These are phyloP conservation scores for Candida coquimbonensis DNA, from an alignment of 805 yeast genomes.

Conservation along the genomic window DNA sequence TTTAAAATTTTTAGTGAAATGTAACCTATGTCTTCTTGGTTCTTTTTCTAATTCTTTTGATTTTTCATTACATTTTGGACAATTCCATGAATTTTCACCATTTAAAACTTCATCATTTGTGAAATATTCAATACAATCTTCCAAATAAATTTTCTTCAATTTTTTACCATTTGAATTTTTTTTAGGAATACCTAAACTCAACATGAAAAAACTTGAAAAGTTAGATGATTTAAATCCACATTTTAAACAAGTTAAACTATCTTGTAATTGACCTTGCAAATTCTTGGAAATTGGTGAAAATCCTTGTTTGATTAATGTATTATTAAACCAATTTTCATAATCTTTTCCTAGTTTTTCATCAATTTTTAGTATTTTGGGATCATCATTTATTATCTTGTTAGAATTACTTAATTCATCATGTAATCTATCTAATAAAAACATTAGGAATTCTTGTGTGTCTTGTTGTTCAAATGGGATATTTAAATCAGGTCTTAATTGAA, in stretches of 20 bases:
- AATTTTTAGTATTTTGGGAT: constrained; percentile 31
- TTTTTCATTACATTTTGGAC: constrained; percentile 54
- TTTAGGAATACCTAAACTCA: constrained; percentile 56
- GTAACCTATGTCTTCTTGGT: constrained; percentile 17
- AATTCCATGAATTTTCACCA: constrained; percentile 79
- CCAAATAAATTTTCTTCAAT: constrained; percentile 28
- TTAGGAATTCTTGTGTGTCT: constrained; percentile 71
- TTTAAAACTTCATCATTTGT: constrained; percentile 56
- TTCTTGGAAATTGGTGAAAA: constrained; percentile 57
- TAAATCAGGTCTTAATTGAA: constrained; percentile 55
- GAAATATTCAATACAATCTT: constrained; percentile 58
- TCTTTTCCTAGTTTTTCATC: constrained; percentile 33
- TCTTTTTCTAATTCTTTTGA: constrained; percentile 7
- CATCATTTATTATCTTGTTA: constrained; percentile 29
- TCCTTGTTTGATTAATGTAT: constrained; percentile 48
- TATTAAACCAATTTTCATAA: constrained; percentile 57
- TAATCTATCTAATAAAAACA: constrained; percentile 57
- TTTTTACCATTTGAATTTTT: constrained; percentile 23
- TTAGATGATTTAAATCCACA: constrained; percentile 57
- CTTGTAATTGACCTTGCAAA: constrained; percentile 71
- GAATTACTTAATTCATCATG: constrained; percentile 56
- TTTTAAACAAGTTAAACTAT: constrained; percentile 51
- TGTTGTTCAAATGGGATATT: constrained; percentile 71
- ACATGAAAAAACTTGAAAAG: constrained; percentile 54
- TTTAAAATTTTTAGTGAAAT: constrained; percentile 14